Conservation (phyloP, 129 eudicot genomes). For the Tagetes patula region DNA sequence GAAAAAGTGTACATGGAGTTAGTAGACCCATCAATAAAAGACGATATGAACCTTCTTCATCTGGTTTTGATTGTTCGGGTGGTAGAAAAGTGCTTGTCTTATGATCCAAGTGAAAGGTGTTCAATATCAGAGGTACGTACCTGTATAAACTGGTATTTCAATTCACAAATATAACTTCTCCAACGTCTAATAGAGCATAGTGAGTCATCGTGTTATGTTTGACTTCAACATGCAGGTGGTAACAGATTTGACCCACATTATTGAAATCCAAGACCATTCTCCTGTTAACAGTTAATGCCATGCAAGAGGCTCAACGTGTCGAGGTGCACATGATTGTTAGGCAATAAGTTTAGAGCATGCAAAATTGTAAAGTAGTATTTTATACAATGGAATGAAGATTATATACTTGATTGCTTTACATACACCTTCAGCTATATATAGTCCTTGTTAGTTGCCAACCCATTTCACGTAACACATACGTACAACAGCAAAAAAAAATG, state of each 20-base stretch:
- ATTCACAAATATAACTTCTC: not conserved
- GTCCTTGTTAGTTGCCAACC: no score
- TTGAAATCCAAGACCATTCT: conserved; percentile 1
- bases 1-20: conserved; percentile 34
- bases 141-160: no score
- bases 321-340: no score
- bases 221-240: not conserved
- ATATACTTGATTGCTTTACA: no score
- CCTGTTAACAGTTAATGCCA: not conserved
- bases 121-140: conserved; percentile 41
- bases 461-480: no score
- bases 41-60: conserved; percentile 38
- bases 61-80: conserved; percentile 47
- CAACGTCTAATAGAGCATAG: not conserved
- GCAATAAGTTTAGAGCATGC: not conserved
- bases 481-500: no score
- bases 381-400: no score
- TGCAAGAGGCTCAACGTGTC: no score
- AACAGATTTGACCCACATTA: not conserved
- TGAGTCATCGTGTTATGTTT: no score
- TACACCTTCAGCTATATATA: no score
- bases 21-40: conserved; percentile 36
- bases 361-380: no score
- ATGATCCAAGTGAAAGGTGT: conserved; percentile 36
- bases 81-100: conserved; percentile 41